A percentile compares a stretch with the other conserved stretches of the same genome.
Evolutionary conservation across 345 rosid genomes (phyloP).

Genomic region (Schrenkiella parvula): DNA sequence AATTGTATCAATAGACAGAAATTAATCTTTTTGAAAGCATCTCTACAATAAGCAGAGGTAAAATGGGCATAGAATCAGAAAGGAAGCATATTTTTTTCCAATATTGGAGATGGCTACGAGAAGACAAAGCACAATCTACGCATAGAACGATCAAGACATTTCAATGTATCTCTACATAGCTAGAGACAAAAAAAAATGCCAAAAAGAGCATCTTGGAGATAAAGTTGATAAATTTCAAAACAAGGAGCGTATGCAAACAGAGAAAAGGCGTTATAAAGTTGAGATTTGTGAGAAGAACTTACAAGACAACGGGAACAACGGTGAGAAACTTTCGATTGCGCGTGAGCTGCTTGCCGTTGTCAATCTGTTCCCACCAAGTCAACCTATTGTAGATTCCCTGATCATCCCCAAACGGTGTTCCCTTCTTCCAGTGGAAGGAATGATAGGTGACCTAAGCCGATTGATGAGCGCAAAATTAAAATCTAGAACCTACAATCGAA

Average conservation of each 20-base stretch:
- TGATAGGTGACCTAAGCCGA: constrained; percentile 48
- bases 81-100: not conserved
- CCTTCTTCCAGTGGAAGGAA: constrained; percentile 80
- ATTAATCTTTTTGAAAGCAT: not conserved
- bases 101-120: not conserved
- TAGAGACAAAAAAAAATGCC: not conserved
- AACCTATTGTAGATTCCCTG: constrained; percentile 70
- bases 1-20: not conserved
- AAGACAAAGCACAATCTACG: not conserved
- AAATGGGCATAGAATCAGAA: not conserved
- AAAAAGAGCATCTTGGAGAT: not conserved
- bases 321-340: constrained; percentile 74
- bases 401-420: constrained; percentile 72
- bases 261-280: no score
- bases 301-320: constrained; percentile 77
- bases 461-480: no score
- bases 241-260: no score
- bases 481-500: no score
- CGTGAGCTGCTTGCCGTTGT: constrained; percentile 81
- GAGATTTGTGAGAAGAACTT: constrained; percentile 28
- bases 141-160: not conserved
- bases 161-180: not conserved
- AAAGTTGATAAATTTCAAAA: no score
- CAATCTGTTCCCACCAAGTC: constrained; percentile 90
- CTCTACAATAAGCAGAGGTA: not conserved